Base-by-base conservation (phyloP, 495 filamentous ascomycete genomes). In the Penicillium pulvis region DNA sequence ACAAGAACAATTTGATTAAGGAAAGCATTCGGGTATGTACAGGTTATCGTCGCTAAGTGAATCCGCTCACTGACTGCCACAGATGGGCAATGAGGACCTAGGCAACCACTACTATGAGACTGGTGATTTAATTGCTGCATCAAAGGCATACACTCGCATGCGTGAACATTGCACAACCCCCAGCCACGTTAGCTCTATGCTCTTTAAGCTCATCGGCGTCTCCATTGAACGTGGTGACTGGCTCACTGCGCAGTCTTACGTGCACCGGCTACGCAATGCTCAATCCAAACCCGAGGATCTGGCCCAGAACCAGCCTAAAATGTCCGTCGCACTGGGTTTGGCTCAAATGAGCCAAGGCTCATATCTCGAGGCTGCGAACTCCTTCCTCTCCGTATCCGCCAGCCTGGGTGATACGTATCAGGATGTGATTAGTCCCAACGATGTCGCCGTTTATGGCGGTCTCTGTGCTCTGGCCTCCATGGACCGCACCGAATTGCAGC, bases 1-100 rank as follows among this genome's bases (percentile, higher is more conserved):
- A 98, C 75, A 98, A 97, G 73, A 96, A 98, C 65, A 98, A 98
- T 61, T 72, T 98, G 36, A 91, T 98, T 61, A 97, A 97, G 70
- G 94, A 98, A 73, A 97, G 93, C 74, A 97, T 98, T 59, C 77
- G 95, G 66, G 92, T 95, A 81, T 55, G 86, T 61, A 8, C 31
- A n/a, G 41, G 26, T 20, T 24, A 2, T 47, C 36, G n/a, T 17
- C 9, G 8, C 20, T 17, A 23, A 16, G 20, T 39, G 6, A 31
- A 35, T 51, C 4, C 19, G 33, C 54, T 67, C 33, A 65, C 66
- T 62, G 26, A 56, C 35, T 9, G 45, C 57, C 24, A 10, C 6
- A 92, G 87, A 90, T 92, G 87, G 87, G 83, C 30, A 87, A 89
- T 61, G 87, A 92, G 66, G 89, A 92, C 65, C 73, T 91, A 6